A percentile compares a stretch with the other conserved stretches of the same genome.
phyloP scores from a whole-genome alignment of 2,329 filamentous ascomycete genomes.

The Aspergillus sp. region DNA sequence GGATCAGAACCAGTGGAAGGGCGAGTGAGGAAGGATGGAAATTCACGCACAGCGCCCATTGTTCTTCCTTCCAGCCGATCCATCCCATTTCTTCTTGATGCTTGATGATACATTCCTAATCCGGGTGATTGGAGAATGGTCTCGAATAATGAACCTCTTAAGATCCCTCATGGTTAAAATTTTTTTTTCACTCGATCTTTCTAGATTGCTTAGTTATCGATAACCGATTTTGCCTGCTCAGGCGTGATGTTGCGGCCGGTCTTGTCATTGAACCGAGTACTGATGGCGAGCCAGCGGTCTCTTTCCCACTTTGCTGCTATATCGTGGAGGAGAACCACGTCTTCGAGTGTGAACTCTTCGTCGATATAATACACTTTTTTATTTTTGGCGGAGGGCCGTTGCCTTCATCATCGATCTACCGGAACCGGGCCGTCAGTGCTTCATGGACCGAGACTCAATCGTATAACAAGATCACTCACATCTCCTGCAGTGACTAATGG shows the following conservation, averaged over 20 bases:
- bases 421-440: neutral
- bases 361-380: constrained; percentile 20
- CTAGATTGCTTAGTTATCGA: constrained; percentile 4
- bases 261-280: constrained; percentile 45
- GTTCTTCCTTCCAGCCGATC: neutral
- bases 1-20: neutral
- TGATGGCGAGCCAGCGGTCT: constrained; percentile 44
- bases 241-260: constrained; percentile 44
- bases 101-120: no score
- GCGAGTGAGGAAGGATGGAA: neutral
- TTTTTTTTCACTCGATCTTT: neutral
- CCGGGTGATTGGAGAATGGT: no score
- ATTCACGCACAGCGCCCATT: neutral
- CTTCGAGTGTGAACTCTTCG: constrained; percentile 19
- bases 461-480: constrained; percentile 5
- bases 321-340: constrained; percentile 34
- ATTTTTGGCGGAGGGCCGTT: neutral
- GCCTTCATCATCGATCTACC: neutral
- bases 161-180: neutral
- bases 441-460: neutral
- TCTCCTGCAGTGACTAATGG: constrained; percentile 7
- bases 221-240: constrained; percentile 26
- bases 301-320: constrained; percentile 41
- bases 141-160: no score
- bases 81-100: neutral